Evolutionary conservation across 140 eudicot species (phyloP), one percentile per base, ranked within the genome.

Genomic region (Oenanthe javanica): DNA sequence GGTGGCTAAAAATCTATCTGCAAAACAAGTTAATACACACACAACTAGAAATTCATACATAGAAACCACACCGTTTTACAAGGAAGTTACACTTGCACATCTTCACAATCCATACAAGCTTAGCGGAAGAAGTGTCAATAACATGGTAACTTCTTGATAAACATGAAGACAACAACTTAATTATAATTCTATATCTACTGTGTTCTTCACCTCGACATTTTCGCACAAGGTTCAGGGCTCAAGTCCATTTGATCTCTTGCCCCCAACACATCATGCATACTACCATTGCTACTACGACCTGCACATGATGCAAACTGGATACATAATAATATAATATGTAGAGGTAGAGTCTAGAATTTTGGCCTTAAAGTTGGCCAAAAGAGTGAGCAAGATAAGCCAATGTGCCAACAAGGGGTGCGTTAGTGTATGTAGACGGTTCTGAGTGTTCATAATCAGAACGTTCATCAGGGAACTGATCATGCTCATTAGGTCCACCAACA

Each of bases 341-440:
- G 7, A 21, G 27, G 6, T 9, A n/a, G 69, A 66, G 43, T 12
- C 18, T 64, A 0, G 72, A 27, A 13, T 71, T 31, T 71, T 40
- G 19, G 47, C 4, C 55, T 76, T 83, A 94, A 71, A 95, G 90
- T 72, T 95, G 97, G 67, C 99, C 97, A 84, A 91, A 95, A 9
- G 99, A 92, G 87, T 95, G 99, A 67, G 99, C 99, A 82, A 95
- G 86, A 80, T 92, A 95, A 48, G 96, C 82, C 82, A 95, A 84
- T 14, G 99, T 84, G 57, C 99, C 99, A 63, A 95, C 99, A 42
- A 95, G 93, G 45, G 99, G 99, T 16, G 99, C 97, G 49, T 92
- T 95, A 31, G 91, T 92, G 70, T 95, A 95, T 9, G 99, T 95
- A n/a, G 99, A 92, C 1, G 98, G 99, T 77, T 95, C 99, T 0